These are phyloP conservation scores for Apiospora malaysiana DNA, from an alignment of 2,329 filamentous ascomycete species.

Conservation along the genomic window DNA sequence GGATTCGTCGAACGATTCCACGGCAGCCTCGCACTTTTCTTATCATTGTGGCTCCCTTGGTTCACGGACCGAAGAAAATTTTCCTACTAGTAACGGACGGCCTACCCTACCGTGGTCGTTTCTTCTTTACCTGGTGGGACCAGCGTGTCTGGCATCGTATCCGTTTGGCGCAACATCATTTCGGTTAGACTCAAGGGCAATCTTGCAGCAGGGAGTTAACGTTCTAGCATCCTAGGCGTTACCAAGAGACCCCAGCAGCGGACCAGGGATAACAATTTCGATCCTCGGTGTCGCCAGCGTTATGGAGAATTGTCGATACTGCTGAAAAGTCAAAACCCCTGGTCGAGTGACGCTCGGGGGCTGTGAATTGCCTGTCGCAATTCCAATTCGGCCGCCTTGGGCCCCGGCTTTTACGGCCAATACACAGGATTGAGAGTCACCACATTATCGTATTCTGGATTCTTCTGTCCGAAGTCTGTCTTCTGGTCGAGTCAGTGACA, in stretches of 20 bases:
- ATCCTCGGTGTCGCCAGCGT: conserved; percentile 18
- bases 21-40: conserved; percentile 9
- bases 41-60: conserved; percentile 18
- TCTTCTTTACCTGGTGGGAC: conserved; percentile 4
- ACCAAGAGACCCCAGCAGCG: conserved; percentile 20
- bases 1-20: background rate
- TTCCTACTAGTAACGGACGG: conserved; percentile 7
- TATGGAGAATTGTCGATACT: conserved; percentile 24
- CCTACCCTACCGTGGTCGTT: background rate
- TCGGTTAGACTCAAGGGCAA: conserved; percentile 25
- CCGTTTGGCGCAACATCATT: conserved; percentile 27
- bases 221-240: conserved; percentile 2
- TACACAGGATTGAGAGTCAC: background rate
- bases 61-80: conserved; percentile 18
- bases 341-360: conserved; percentile 21
- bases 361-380: conserved; percentile 20
- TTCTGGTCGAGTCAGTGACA: conserved; percentile 21
- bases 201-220: conserved; percentile 19
- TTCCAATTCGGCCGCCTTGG: conserved; percentile 9
- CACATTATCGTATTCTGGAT: background rate
- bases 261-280: conserved; percentile 24
- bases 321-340: conserved; percentile 1
- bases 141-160: conserved; percentile 23
- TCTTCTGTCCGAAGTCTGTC: background rate
- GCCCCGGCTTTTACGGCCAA: background rate